Evolutionary conservation across 2,329 filamentous ascomycete genomes (phyloP), one percentile per base, ranked within the genome.

Genomic region (Penicillium frequentans): DNA sequence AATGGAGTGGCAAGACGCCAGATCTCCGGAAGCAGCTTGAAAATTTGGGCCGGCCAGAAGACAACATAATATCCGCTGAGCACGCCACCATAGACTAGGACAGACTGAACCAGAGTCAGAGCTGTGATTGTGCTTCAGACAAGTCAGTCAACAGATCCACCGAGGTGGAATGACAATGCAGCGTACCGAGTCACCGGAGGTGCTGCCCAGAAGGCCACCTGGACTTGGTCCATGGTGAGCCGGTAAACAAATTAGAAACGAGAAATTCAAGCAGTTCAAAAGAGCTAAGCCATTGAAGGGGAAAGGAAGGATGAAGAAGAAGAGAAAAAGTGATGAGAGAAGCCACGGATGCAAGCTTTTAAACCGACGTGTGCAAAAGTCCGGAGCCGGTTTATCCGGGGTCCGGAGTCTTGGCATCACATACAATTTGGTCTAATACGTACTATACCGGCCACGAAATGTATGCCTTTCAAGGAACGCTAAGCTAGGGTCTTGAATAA

Each of bases 151-250:
- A 45, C 37, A 44, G 14, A 21, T 31, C 42, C 48, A 42, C 33
- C 48, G 37, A 13, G 48, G 48, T 45, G 42, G 42, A 45, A 26
- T 45, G 42, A 47, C 52, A 45, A 63, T 39, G 54, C 66, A 42
- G 31, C 45, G 79, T 81, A 89, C 87, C 87, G 85, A 56, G 84
- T 80, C 65, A 90, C 84, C 55, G 86, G 86, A 68, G 87, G 87
- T 66, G 84, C 82, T 64, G 81, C 79, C 84, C 84, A 87, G 71
- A 87, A 88, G 61, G 79, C 77, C n/a, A 49, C 48, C 44, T 56
- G 54, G 49, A 56, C 14, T 47, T 49, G 52, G 74, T 87, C 85
- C 81, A 86, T 84, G 55, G 62, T 52, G 48, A 39, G 35, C 45
- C n/a, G 24, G 49, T 26, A 48, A 23, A 54, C 9, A 37, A 44